Evolutionary conservation across 2,329 filamentous ascomycete genomes (phyloP).

Genomic region (Furcasterigmium sp.): DNA sequence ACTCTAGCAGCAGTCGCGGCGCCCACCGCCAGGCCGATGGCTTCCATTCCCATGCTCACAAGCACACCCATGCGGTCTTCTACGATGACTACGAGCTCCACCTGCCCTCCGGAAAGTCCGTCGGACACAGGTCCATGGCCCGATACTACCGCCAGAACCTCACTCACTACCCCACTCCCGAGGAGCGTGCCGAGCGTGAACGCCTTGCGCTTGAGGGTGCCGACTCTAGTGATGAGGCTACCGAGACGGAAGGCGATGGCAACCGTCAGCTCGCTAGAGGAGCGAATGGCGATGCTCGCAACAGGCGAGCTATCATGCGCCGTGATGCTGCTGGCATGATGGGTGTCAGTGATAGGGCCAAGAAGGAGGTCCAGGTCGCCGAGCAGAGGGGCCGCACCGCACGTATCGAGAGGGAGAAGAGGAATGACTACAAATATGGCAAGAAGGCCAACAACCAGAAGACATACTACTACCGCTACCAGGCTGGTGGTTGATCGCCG

Average conservation of each 20-base stretch:
- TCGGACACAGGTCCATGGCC: conserved; percentile 83
- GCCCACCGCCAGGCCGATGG: conserved; percentile 71
- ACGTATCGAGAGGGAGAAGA: conserved; percentile 55
- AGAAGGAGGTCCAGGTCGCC: conserved; percentile 57
- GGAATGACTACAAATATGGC: conserved; percentile 66
- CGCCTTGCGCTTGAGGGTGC: conserved; percentile 55
- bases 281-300: conserved; percentile 22
- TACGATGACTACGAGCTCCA: conserved; percentile 93
- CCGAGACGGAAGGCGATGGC: conserved; percentile 26
- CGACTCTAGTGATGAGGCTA: conserved; percentile 22
- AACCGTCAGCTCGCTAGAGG: conserved; percentile 27
- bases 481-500: conserved; percentile 32
- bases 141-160: conserved; percentile 93
- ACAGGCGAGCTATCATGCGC: conserved; percentile 52
- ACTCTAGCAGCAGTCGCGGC: conserved; percentile 65
- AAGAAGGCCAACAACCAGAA: conserved; percentile 75
- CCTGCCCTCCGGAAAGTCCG: conserved; percentile 80
- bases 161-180: conserved; percentile 71
- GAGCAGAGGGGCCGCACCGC: conserved; percentile 66
- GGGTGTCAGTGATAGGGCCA: conserved; percentile 72
- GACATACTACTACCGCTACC: conserved; percentile 49
- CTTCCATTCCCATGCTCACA: conserved; percentile 79
- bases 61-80: conserved; percentile 70
- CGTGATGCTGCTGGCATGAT: conserved; percentile 74
- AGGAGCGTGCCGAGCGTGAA: conserved; percentile 69